phyloP scores from a whole-genome alignment of 2,329 filamentous ascomycete species.

The Leptographium wingfieldii region DNA sequence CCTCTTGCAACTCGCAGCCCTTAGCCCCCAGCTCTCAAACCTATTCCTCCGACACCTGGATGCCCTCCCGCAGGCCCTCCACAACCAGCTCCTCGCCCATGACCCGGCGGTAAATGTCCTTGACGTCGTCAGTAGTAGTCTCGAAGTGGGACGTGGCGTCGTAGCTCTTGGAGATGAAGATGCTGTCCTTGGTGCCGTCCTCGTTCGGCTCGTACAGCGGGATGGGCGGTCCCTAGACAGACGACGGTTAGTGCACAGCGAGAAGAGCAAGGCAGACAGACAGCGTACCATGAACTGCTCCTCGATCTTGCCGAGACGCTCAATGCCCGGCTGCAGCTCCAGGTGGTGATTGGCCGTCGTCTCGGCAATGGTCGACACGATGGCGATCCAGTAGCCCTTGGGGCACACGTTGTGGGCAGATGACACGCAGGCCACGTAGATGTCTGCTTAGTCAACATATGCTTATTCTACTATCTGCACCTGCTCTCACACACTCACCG shows the following conservation, averaged over 20 bases:
- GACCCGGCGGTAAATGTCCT: conserved; percentile 78
- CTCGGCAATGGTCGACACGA: conserved; percentile 95
- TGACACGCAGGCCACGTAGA: conserved; percentile 94
- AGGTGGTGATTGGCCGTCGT: conserved; percentile 84
- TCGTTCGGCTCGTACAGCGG: conserved; percentile 87
- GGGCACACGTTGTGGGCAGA: conserved; percentile 96
- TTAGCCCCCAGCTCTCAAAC: neutral
- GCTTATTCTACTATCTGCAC: neutral
- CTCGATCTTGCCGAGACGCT: conserved; percentile 84
- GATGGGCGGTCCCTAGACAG: conserved; percentile 57
- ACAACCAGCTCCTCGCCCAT: conserved; percentile 78
- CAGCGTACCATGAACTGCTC: conserved; percentile 78
- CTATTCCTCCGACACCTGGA: conserved; percentile 59
- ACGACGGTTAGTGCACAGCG: neutral
- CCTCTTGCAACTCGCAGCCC: neutral
- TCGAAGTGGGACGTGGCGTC: conserved; percentile 97
- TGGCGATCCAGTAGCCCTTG: conserved; percentile 97
- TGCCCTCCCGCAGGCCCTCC: conserved; percentile 71
- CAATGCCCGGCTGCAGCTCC: conserved; percentile 83
- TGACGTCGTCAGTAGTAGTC: conserved; percentile 80
- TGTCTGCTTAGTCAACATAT: conserved; percentile 44
- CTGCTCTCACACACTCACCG: conserved; percentile 40
- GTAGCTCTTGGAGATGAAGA: conserved; percentile 98
- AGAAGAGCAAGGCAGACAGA: neutral
- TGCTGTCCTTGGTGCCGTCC: conserved; percentile 71